phyloP scores from a whole-genome alignment of 2,329 filamentous ascomycete genomes.

The Sporothrix schenckii region DNA sequence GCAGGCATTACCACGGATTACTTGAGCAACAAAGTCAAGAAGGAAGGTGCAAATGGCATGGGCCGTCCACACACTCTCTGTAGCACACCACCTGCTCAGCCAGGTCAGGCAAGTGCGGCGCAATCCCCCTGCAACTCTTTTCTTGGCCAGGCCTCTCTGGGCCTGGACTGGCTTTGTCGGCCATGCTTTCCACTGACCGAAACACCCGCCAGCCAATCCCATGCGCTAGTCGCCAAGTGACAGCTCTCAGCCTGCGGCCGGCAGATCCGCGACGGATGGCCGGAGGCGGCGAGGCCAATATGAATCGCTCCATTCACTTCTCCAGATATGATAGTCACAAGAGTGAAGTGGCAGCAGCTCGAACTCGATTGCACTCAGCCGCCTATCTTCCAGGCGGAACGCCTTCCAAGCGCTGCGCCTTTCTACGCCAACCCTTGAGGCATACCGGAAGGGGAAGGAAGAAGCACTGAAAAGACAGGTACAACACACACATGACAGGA shows the following conservation, averaged over 20 bases:
- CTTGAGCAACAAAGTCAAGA: slow-evolving; percentile 11
- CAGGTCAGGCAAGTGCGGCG: slow-evolving; percentile 24
- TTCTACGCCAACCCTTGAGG: background rate
- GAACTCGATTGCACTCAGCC: background rate
- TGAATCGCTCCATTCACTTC: slow-evolving; percentile 2
- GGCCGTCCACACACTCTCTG: slow-evolving; percentile 7
- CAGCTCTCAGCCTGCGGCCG: slow-evolving; percentile 32
- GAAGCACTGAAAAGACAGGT: background rate
- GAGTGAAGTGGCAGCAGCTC: background rate
- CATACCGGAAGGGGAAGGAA: slow-evolving; percentile 11
- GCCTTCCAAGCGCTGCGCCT: slow-evolving; percentile 5
- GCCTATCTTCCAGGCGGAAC: background rate
- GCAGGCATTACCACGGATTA: background rate
- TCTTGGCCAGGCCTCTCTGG: slow-evolving; percentile 10
- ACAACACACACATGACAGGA: background rate
- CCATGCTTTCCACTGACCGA: slow-evolving; percentile 21
- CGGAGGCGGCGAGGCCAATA: slow-evolving; percentile 15
- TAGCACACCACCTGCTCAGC: slow-evolving; percentile 6
- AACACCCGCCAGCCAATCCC: slow-evolving; percentile 30
- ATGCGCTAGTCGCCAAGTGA: slow-evolving; percentile 21
- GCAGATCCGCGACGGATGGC: slow-evolving; percentile 32
- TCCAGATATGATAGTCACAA: background rate
- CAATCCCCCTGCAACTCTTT: slow-evolving; percentile 15
- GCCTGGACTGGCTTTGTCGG: slow-evolving; percentile 5
- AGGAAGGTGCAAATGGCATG: slow-evolving; percentile 31